phyloP scores from a whole-genome alignment of 495 filamentous ascomycete genomes.

The Hyaloscypha bicolor region DNA sequence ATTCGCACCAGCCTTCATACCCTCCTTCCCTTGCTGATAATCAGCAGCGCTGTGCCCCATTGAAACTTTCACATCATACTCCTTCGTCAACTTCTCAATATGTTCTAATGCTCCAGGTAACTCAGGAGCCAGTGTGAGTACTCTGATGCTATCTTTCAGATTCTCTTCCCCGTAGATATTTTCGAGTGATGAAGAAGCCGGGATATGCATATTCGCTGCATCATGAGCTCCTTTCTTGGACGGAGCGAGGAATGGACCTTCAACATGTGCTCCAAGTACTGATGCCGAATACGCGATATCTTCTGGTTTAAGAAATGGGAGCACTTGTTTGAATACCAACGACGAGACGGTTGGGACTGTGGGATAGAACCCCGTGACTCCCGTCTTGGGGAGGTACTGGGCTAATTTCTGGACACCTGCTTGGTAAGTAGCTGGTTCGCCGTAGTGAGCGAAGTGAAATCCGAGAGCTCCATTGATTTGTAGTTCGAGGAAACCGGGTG shows the following conservation, averaged over 20 bases:
- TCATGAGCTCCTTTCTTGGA: slow-evolving; percentile 61
- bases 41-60: slow-evolving; percentile 66
- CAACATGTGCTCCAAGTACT: slow-evolving; percentile 66
- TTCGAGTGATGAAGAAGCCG: slow-evolving; percentile 46
- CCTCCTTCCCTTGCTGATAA: slow-evolving; percentile 58
- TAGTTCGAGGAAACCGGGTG: slow-evolving; percentile 66
- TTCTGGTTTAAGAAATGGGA: slow-evolving; percentile 61
- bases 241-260: slow-evolving; percentile 66
- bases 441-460: slow-evolving; percentile 65
- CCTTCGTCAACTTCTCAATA: slow-evolving; percentile 48
- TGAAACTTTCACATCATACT: slow-evolving; percentile 53
- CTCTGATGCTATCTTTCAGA: slow-evolving; percentile 33
- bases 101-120: slow-evolving; percentile 49
- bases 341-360: slow-evolving; percentile 61
- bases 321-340: slow-evolving; percentile 61
- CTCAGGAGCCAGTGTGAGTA: slow-evolving; percentile 31
- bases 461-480: slow-evolving; percentile 69
- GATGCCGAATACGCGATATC: slow-evolving; percentile 55
- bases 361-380: slow-evolving; percentile 61
- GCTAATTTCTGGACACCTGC: slow-evolving; percentile 58
- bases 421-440: slow-evolving; percentile 54
- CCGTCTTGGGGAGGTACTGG: slow-evolving; percentile 56
- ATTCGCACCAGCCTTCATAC: slow-evolving; percentile 57
- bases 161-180: slow-evolving; percentile 60
- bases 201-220: slow-evolving; percentile 52